Conservation (phyloP, 164 flowering plant genomes). For the Protea cynaroides region DNA sequence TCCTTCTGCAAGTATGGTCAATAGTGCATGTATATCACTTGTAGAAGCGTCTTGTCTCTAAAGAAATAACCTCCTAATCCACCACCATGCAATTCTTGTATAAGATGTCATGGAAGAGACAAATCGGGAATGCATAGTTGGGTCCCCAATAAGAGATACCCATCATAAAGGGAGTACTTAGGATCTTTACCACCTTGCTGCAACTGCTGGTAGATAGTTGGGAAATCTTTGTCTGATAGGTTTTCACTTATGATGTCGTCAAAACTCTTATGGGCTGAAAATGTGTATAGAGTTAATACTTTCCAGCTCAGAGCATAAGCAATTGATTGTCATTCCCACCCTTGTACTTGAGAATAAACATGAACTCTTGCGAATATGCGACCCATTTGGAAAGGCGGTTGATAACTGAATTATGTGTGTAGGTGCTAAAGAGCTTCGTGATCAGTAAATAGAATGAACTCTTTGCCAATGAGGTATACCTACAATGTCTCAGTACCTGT, state of each 20-base stretch:
- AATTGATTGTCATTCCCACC: background rate
- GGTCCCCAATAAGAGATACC: background rate
- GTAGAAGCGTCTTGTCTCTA: too few species aligned
- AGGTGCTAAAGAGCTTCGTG: background rate
- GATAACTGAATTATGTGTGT: background rate
- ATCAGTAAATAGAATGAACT: background rate
- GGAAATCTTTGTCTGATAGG: background rate
- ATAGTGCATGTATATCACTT: too few species aligned
- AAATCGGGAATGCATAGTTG: background rate
- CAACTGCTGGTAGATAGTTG: background rate
- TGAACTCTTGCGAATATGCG: background rate
- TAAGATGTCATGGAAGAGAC: background rate
- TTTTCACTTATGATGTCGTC: too few species aligned
- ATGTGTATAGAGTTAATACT: background rate
- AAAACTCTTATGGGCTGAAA: too few species aligned
- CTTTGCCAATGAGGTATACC: background rate
- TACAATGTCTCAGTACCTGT: background rate
- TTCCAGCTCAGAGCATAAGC: background rate
- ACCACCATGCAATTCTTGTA: background rate
- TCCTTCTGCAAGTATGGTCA: too few species aligned
- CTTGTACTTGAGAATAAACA: background rate
- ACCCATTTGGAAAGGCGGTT: background rate
- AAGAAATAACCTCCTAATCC: too few species aligned
- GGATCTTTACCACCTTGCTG: background rate
- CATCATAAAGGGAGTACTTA: background rate